phyloP scores from a whole-genome alignment of 2,329 filamentous ascomycete species.

The Penicillium sp. region DNA sequence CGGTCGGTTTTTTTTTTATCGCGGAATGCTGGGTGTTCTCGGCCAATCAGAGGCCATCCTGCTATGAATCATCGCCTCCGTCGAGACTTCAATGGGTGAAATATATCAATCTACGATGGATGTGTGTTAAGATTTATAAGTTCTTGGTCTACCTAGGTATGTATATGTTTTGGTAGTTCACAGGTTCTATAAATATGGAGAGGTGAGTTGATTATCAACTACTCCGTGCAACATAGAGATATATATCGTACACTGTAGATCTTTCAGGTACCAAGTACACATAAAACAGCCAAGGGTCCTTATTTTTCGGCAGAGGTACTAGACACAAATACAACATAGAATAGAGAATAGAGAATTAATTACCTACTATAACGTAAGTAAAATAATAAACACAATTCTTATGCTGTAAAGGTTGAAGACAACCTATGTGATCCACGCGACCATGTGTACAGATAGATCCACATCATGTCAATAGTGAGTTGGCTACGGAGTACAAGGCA shows the following conservation, averaged over 20 bases:
- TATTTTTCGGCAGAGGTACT: background rate
- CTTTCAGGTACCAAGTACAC: background rate
- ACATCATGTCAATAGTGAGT: background rate
- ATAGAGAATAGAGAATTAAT: background rate
- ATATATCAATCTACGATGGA: background rate
- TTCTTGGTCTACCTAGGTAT: background rate
- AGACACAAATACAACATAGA: background rate
- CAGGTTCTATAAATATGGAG: background rate
- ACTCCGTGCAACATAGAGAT: background rate
- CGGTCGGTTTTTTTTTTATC: slow-evolving; percentile 7
- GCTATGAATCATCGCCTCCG: slow-evolving; percentile 13
- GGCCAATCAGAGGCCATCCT: slow-evolving; percentile 12
- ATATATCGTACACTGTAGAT: background rate
- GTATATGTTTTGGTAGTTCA: background rate
- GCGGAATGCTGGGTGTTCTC: background rate
- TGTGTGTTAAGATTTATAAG: background rate
- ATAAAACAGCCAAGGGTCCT: background rate
- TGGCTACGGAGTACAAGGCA: background rate
- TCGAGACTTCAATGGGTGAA: background rate
- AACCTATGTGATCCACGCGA: background rate
- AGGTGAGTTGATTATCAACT: background rate
- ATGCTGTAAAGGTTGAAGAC: background rate
- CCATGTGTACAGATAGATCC: background rate
- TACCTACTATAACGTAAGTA: background rate
- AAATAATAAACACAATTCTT: background rate